Base-by-base conservation (phyloP, 495 filamentous ascomycete species). In the Bathelium albidoporum region DNA sequence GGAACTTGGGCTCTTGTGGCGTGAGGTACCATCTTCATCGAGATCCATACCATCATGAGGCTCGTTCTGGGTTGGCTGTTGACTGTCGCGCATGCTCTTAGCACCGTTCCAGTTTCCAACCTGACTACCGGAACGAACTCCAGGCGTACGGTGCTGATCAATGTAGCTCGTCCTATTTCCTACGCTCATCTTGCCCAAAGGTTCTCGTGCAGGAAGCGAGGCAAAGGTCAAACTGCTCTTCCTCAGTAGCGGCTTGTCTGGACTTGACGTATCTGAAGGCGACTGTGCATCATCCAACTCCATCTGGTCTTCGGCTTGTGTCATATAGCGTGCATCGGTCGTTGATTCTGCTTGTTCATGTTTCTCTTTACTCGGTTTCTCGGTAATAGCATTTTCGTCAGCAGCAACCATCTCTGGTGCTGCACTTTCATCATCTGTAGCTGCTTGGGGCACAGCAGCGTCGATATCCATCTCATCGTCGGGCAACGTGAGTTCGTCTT, bases 191-290 rank as follows among this genome's bases (percentile, higher is more conserved):
- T 87, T 87, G 14, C 75, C 83, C 22, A 96, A 77, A 31, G 92
- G 94, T 71, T 97, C 93, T 43, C 94, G 85, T 9, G 92, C 89
- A 59, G 94, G 94, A 2, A 98, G 78, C 2, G 94, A 89, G 14
- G 95, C 88, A 74, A 98, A 97, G 59, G 85, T 92, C 59, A 97
- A 80, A 68, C 93, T 97, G 73, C 91, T 96, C 78, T 96, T 96
- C 36, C 93, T 87, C 59, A 95, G 76, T 2, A 82, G 74, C n/a
- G 79, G 81, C 58, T 81, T 76, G 44, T 81, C 85, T 1, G 85
- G 85, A 59, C 80, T 85, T 4, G 85, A 87, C 10, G 74, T 78
- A 63, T 86, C 83, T 12, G 86, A 88, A 20, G 84, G 79, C 34
- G 85, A 84, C 43, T 77, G 76, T 26, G 78, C 79, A 49, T 83